Base-by-base conservation (phyloP, 192 early-diverging fungal species). In the Fimicolochytrium jonesii region DNA sequence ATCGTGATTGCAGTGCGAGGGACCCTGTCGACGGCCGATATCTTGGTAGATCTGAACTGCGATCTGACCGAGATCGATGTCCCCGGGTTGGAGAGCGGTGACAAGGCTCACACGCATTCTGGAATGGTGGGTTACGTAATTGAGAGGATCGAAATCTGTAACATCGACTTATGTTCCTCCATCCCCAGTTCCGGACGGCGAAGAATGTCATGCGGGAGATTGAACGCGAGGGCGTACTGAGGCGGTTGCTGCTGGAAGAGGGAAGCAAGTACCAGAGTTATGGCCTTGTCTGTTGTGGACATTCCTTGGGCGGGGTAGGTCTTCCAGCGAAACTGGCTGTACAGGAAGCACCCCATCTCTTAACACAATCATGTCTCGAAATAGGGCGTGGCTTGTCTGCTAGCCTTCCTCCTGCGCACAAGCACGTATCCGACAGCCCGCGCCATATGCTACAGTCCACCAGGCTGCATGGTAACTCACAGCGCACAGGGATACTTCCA, bases 1-100 rank as follows among this genome's bases (percentile, higher is more conserved):
- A 32, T 81, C 28, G 74, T 81, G 15, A 68, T 81, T 29, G 64
- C 79, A 1, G 72, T 81, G 7, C 48, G 79, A 45, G 79, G 79
- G 10, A 81, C 79, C 6, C 39, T 78, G 11, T 72, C 69, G 0
- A 76, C 75, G 2, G 70, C 79, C 7, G 79, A 81, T 58, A 44
- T 78, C 2, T 37, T 81, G 58, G 75, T 73, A 41, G 76, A 81
- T 62, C 51, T 81, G 56, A 60, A 70, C 30, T 76, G 70, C 48
- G 71, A 72, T 39, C 51, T 77, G 7, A 53, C 42, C 13, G 43
- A 52, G n/a, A 64, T 77, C 45, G 22, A 41, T 11, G 22, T 77
- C 5, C 66, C 57, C 20, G 50, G 35, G 11, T 20, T 55, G 3
- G 1, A 30, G n/a, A 22, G 22, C 29, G 43, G n/a, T 26, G 56